Percentiles rank a stretch among this genome's conserved stretches.
phyloP scores from a whole-genome alignment of 2,329 filamentous ascomycete species.

The Thielaviopsis euricoi region DNA sequence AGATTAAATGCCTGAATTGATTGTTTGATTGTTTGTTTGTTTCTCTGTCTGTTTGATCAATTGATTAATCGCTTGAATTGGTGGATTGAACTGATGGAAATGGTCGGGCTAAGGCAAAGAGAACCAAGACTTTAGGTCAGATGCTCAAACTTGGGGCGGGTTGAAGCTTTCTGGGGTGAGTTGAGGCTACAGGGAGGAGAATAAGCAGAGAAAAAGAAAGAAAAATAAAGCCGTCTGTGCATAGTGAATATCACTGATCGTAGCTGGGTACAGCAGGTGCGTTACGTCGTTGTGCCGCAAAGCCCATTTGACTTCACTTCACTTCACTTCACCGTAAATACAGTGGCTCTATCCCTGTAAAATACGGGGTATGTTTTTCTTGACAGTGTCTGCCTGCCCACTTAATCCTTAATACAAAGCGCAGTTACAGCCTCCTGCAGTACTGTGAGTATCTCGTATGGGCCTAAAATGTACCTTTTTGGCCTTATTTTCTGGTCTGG shows the following conservation, averaged over 20 bases:
- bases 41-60: not conserved
- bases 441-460: no score
- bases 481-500: no score
- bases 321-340: not conserved
- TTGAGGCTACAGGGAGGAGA: not conserved
- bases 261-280: no score
- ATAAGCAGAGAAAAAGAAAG: not conserved
- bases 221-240: not conserved
- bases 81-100: not conserved
- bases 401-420: no score
- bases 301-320: no score
- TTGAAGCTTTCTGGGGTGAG: not conserved
- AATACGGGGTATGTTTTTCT: not conserved
- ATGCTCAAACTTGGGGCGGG: not conserved
- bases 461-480: no score
- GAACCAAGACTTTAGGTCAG: not conserved
- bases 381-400: not conserved
- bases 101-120: no score
- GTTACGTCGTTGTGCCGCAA: no score
- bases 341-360: not conserved
- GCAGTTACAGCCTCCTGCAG: no score
- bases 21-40: no score
- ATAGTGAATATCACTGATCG: not conserved
- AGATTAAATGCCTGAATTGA: no score
- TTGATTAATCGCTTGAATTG: no score